Base-by-base conservation (phyloP, 192 early-diverging fungal genomes). In the Diversispora epigaea region DNA sequence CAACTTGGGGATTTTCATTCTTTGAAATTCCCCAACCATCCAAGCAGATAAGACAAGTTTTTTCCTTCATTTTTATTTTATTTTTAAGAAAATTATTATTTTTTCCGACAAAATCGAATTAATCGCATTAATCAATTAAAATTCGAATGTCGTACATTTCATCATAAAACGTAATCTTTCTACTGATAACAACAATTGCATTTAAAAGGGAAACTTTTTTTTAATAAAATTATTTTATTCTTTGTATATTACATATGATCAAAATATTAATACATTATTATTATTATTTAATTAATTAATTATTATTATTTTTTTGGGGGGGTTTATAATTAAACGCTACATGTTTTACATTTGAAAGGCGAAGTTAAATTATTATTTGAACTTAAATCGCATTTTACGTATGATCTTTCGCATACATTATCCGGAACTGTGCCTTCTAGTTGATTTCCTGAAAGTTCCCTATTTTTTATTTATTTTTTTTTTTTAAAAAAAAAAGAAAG, bases 1-100 rank as follows among this genome's bases (percentile, higher is more conserved):
- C 95, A 55, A 97, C 98, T 52, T 84, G 86, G 41, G 84, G 74
- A 71, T 92, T 80, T 40, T 84, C 80, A 19, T 90, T 80, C 58
- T 84, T 80, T 21, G 92, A 92, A 77, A 98, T 86, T 63, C 98
- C 98, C 98, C 98, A 99, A 45, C 98, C 98, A 80, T 99, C 98
- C 81, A 99, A 97, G 80, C 71, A 73, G 47, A 73, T 73, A 55
- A 76, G 55, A 60, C 75, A 76, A 69, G 21, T 55, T 14, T 70
- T 76, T 44, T 45, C 68, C 43, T 70, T 56, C 39, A 70, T n/a
- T 56, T 40, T 63, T n/a, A n/a, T n/a, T n/a, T n/a, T n/a, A n/a
- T n/a, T n/a, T n/a, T n/a, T n/a, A n/a, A n/a, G n/a, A n/a, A n/a
- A n/a, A n/a, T 44, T 39, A 32, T 32, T 32, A 32, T 32, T 32